Conservation (phyloP, 208 protist species). For the Leishmania amazonensis region DNA sequence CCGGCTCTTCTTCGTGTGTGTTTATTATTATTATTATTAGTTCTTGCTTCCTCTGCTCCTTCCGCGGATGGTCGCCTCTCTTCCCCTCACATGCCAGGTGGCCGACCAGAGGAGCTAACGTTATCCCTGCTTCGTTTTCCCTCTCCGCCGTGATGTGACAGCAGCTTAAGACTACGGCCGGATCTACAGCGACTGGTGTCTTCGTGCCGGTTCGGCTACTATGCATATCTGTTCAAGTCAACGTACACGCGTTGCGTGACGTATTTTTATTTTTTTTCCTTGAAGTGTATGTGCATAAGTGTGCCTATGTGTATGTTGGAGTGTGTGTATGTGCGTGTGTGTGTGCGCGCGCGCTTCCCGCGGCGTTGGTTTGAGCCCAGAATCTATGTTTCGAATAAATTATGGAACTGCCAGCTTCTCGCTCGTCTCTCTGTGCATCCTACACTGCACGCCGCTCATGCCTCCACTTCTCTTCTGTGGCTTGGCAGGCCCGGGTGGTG, state of each 20-base stretch:
- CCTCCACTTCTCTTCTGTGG: not conserved
- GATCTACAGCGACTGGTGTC: not conserved
- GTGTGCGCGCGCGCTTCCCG: not conserved
- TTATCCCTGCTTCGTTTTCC: not conserved
- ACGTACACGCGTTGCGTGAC: no score
- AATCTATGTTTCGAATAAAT: not conserved
- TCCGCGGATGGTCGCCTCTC: not conserved
- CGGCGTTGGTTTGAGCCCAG: not conserved
- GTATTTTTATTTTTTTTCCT: no score
- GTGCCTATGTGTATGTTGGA: not conserved
- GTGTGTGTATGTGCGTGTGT: not conserved
- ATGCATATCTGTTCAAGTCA: no score
- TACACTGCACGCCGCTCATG: not conserved
- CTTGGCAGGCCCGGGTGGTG: not conserved
- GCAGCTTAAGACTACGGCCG: not conserved
- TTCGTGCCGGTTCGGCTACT: no score
- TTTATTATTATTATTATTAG: no score
- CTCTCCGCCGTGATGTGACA: not conserved
- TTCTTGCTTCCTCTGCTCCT: not conserved
- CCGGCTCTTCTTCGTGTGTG: no score
- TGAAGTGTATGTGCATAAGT: not conserved
- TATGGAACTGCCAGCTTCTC: not conserved
- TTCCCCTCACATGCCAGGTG: not conserved
- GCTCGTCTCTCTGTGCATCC: not conserved
- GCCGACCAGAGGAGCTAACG: no score